Conservation (phyloP, 495 filamentous ascomycete species). For the Tuber aestivum region DNA sequence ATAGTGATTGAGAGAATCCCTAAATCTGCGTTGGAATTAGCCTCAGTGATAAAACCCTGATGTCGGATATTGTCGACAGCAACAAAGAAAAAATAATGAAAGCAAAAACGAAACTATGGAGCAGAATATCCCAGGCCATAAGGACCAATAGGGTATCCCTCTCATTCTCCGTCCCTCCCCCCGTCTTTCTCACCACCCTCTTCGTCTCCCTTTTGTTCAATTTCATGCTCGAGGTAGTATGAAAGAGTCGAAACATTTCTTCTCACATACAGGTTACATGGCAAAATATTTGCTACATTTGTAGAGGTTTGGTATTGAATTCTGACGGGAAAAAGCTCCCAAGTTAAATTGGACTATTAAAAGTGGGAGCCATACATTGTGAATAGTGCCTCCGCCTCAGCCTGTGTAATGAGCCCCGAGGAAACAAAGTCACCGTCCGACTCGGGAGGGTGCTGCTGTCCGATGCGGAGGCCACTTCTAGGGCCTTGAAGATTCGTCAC, state of each 20-base stretch:
- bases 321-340: conserved; percentile 4
- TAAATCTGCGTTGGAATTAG: conserved; percentile 34
- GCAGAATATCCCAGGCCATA: background rate
- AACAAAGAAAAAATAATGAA: background rate
- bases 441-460: conserved; percentile 47
- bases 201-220: too few relatives aligned
- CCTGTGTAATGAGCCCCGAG: conserved; percentile 35
- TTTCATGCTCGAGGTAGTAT: conserved; percentile 5
- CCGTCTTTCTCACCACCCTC: background rate
- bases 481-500: conserved; percentile 55
- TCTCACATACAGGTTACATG: conserved; percentile 7
- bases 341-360: conserved; percentile 3
- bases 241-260: conserved; percentile 6
- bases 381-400: conserved; percentile 44
- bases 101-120: background rate
- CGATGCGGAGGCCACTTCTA: conserved; percentile 45
- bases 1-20: conserved; percentile 45
- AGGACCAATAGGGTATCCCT: background rate
- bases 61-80: background rate
- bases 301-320: conserved; percentile 3
- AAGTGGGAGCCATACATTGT: conserved; percentile 30
- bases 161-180: background rate
- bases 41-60: background rate
- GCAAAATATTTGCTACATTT: conserved; percentile 3
- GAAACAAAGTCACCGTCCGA: conserved; percentile 48